Evolutionary conservation across 805 yeast genomes (phyloP).

Genomic region (Trichomonascus vanleenenianus): DNA sequence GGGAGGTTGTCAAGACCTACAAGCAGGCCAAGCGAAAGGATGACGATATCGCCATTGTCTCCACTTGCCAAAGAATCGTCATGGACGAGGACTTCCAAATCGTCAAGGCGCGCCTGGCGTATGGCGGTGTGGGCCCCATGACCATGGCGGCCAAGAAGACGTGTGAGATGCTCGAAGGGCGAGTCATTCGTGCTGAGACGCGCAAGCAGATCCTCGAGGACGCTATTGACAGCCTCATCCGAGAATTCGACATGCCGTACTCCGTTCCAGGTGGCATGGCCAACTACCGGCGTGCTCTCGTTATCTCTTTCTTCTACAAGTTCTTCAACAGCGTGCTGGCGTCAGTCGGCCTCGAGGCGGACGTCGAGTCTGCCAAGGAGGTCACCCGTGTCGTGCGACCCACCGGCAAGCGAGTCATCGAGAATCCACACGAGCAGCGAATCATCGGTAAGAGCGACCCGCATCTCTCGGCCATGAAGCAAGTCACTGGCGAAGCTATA

Average conservation of each 20-base stretch:
- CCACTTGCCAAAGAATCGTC: conserved; percentile 32
- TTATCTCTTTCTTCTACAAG: conserved; percentile 39
- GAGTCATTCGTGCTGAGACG: conserved; percentile 14
- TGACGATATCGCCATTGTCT: conserved; percentile 44
- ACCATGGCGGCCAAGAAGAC: conserved; percentile 35
- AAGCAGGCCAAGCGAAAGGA: conserved; percentile 44
- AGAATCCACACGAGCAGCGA: conserved; percentile 31
- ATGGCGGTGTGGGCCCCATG: conserved; percentile 44
- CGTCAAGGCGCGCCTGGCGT: conserved; percentile 31
- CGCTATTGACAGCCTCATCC: conserved; percentile 23
- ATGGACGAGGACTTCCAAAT: conserved; percentile 17
- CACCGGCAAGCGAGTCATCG: conserved; percentile 34
- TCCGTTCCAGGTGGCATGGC: conserved; percentile 47
- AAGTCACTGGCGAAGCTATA: conserved; percentile 41
- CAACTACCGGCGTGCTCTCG: conserved; percentile 36
- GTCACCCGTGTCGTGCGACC: conserved; percentile 33
- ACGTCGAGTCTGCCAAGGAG: conserved; percentile 27
- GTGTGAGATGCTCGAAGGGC: conserved; percentile 19
- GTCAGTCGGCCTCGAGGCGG: conserved; percentile 14
- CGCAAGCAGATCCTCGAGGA: conserved; percentile 26
- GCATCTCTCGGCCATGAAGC: conserved; percentile 40
- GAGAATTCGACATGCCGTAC: conserved; percentile 34
- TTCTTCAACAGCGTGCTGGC: conserved; percentile 32
- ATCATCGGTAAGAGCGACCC: conserved; percentile 36
- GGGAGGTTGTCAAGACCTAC: conserved; percentile 34